Conservation (phyloP, 345 rosid species). For the Camelina hispida region DNA sequence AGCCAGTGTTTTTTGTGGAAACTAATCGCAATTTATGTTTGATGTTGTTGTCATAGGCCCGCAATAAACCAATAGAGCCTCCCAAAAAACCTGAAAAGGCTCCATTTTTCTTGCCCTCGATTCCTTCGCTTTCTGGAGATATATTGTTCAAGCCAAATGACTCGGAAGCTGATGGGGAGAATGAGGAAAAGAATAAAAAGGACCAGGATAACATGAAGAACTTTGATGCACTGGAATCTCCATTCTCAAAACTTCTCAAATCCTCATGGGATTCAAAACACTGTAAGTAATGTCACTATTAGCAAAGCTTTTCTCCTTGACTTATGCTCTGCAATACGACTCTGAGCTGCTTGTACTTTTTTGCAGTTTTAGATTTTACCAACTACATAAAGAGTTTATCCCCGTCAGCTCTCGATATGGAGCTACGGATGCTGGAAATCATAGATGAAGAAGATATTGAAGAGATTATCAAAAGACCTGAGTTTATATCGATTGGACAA, state of each 20-base stretch:
- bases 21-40: conserved; percentile 1
- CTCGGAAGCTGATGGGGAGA: conserved; percentile 46
- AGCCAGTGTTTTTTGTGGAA: neutral
- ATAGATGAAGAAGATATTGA: conserved; percentile 72
- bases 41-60: conserved; percentile 53
- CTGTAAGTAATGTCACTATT: conserved; percentile 57
- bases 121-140: conserved; percentile 89
- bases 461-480: conserved; percentile 66
- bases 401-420: conserved; percentile 86
- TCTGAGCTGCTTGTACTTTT: neutral
- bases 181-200: conserved; percentile 44
- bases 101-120: conserved; percentile 90
- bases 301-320: neutral
- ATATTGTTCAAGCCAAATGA: conserved; percentile 72
- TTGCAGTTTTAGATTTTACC: conserved; percentile 75
- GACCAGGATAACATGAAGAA: conserved; percentile 43
- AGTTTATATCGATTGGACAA: conserved; percentile 64
- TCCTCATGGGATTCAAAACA: conserved; percentile 58
- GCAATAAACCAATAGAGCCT: conserved; percentile 94
- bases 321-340: too few relatives aligned
- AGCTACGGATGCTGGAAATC: conserved; percentile 90
- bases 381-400: conserved; percentile 83
- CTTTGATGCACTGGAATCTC: conserved; percentile 47
- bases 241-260: conserved; percentile 66
- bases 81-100: conserved; percentile 89